phyloP scores from a whole-genome alignment of 192 early-diverging fungal species.

The Lobosporangium transversale region DNA sequence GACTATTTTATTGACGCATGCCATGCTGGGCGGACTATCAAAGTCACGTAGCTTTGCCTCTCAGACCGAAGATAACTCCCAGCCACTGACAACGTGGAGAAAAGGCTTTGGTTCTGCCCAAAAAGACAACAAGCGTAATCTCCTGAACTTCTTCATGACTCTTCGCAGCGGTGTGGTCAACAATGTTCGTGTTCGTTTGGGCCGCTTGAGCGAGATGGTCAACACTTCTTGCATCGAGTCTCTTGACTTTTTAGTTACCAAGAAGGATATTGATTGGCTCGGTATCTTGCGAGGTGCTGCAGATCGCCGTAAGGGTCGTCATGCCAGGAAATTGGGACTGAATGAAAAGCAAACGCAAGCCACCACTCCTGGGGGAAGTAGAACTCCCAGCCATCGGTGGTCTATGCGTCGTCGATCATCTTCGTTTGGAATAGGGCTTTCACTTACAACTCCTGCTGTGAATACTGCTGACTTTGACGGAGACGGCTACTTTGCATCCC shows the following conservation, averaged over 20 bases:
- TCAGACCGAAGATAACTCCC: conserved; percentile 31
- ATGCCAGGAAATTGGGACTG: conserved; percentile 54
- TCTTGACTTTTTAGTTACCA: conserved; percentile 84
- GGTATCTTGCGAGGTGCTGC: conserved; percentile 58
- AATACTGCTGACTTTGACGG: conserved; percentile 35
- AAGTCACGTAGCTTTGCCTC: conserved; percentile 39
- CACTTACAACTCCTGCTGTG: conserved; percentile 35
- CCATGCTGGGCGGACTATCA: conserved; percentile 78
- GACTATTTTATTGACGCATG: conserved; percentile 75
- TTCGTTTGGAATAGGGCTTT: conserved; percentile 12
- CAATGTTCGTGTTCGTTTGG: conserved; percentile 78
- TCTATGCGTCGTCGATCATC: conserved; percentile 41
- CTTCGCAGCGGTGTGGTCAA: conserved; percentile 73
- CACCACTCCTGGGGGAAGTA: conserved; percentile 56
- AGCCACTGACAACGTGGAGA: conserved; percentile 22
- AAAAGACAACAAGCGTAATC: conserved; percentile 64
- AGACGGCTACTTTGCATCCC: conserved; percentile 46
- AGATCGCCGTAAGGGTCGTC: conserved; percentile 34
- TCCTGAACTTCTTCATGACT: conserved; percentile 88
- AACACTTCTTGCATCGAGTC: conserved; percentile 81
- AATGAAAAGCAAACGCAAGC: conserved; percentile 59
- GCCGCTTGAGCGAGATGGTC: conserved; percentile 79
- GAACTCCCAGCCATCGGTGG: conserved; percentile 57
- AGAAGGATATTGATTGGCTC: conserved; percentile 65
- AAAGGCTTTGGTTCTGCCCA: conserved; percentile 28